Conservation (phyloP, 768 basidiomycete genomes). For the Chiua virens region DNA sequence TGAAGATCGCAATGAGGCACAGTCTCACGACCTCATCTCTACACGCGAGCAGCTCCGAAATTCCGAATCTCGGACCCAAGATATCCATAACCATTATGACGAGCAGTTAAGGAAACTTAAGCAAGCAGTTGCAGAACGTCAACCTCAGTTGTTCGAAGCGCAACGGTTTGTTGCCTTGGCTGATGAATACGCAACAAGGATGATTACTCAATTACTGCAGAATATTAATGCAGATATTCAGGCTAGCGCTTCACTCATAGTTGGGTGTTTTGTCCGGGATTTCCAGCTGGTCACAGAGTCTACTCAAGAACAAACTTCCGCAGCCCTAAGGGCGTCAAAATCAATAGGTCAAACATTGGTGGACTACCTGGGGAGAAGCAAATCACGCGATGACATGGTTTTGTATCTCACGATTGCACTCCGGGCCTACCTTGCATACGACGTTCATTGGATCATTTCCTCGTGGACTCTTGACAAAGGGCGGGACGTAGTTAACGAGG, state of each 20-base stretch:
- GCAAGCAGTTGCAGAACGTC: too few species aligned
- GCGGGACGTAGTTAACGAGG: background rate
- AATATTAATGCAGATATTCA: too few species aligned
- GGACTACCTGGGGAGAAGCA: background rate
- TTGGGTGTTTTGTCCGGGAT: background rate
- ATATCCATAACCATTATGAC: too few species aligned
- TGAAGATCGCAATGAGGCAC: too few species aligned
- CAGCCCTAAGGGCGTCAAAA: background rate
- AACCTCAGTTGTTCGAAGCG: too few species aligned
- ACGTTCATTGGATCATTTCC: background rate
- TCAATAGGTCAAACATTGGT: background rate
- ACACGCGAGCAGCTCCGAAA: too few species aligned
- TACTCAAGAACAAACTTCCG: background rate
- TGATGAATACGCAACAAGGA: background rate
- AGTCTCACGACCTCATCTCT: too few species aligned
- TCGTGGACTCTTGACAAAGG: background rate
- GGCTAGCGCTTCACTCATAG: too few species aligned
- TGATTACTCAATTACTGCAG: too few species aligned
- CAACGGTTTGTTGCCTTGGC: too few species aligned
- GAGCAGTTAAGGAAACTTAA: too few species aligned
- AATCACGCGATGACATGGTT: background rate
- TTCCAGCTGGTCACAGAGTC: background rate
- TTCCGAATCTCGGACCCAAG: too few species aligned
- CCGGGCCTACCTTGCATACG: background rate
- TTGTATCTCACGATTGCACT: conserved; percentile 10